phyloP scores from a whole-genome alignment of 441 rosid genomes.

The Manihot esculenta region DNA sequence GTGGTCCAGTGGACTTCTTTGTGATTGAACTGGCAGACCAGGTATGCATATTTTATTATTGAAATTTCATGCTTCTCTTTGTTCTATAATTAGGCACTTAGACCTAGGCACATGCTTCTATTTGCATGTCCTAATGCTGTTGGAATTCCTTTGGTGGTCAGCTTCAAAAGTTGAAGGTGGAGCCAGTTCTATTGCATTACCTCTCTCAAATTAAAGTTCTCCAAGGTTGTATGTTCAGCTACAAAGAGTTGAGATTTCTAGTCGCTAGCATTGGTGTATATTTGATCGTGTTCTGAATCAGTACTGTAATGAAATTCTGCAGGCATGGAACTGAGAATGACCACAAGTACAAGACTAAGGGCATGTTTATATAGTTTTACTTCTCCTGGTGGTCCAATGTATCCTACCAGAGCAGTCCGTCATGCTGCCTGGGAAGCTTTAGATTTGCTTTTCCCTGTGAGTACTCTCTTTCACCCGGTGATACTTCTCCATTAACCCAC shows the following conservation, averaged over 20 bases:
- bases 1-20: conserved; percentile 87
- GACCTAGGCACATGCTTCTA: background rate
- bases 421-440: conserved; percentile 99
- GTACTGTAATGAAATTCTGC: conserved; percentile 26
- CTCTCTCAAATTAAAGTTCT: conserved; percentile 80
- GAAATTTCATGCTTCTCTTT: too few relatives aligned
- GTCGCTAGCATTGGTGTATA: background rate
- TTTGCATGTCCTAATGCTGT: background rate
- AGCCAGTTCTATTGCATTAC: conserved; percentile 90
- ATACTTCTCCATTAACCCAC: background rate
- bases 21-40: conserved; percentile 93
- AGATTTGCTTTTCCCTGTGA: conserved; percentile 91
- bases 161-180: conserved; percentile 97
- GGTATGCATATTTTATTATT: conserved; percentile 31
- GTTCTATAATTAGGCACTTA: too few relatives aligned
- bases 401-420: conserved; percentile 97
- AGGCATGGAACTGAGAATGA: conserved; percentile 97
- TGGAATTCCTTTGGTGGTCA: conserved; percentile 1
- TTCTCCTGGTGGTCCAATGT: conserved; percentile 98
- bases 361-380: conserved; percentile 95
- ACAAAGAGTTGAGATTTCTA: background rate
- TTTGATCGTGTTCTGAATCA: background rate
- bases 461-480: conserved; percentile 28
- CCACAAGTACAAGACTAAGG: conserved; percentile 93
- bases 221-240: conserved; percentile 46